Percentiles rank a stretch among this genome's conserved stretches.
phyloP scores from a whole-genome alignment of 371 early-diverging fungal genomes.

The Rhizopus delemar region DNA sequence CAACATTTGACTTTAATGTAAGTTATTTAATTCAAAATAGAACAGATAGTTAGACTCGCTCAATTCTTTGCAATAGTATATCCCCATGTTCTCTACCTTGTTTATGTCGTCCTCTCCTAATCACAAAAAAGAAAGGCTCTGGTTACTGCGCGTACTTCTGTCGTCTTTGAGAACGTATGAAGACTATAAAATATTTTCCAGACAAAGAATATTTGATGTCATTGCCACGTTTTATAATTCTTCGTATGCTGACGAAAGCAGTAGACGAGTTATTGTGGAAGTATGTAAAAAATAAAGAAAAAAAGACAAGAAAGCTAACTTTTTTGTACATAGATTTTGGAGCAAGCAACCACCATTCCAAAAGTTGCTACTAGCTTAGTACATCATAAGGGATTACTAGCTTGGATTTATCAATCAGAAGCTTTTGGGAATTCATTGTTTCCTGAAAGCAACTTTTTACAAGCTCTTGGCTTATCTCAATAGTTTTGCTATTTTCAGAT shows the following conservation, averaged over 20 bases:
- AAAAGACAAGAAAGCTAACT: neutral
- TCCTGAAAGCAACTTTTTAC: neutral
- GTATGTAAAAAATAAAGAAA: slow-evolving; percentile 14
- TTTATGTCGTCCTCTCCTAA: slow-evolving; percentile 69
- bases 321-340: slow-evolving; percentile 45
- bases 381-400: slow-evolving; percentile 58
- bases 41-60: neutral
- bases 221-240: slow-evolving; percentile 67
- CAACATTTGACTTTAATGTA: slow-evolving; percentile 72
- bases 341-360: slow-evolving; percentile 56
- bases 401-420: slow-evolving; percentile 59
- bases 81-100: slow-evolving; percentile 78
- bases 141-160: slow-evolving; percentile 73
- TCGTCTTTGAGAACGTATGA: slow-evolving; percentile 47
- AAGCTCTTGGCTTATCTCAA: no score
- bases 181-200: slow-evolving; percentile 69
- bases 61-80: slow-evolving; percentile 47
- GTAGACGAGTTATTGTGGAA: slow-evolving; percentile 39
- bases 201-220: slow-evolving; percentile 71
- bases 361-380: slow-evolving; percentile 54
- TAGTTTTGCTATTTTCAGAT: no score
- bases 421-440: slow-evolving; percentile 22
- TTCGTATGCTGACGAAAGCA: slow-evolving; percentile 60
- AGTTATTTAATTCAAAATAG: slow-evolving; percentile 8
- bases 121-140: slow-evolving; percentile 69